Percentiles rank a stretch among this genome's conserved stretches.
Conservation (phyloP, 1,284 basidiomycete genomes). For the Mycosarcoma mackinlayi region DNA sequence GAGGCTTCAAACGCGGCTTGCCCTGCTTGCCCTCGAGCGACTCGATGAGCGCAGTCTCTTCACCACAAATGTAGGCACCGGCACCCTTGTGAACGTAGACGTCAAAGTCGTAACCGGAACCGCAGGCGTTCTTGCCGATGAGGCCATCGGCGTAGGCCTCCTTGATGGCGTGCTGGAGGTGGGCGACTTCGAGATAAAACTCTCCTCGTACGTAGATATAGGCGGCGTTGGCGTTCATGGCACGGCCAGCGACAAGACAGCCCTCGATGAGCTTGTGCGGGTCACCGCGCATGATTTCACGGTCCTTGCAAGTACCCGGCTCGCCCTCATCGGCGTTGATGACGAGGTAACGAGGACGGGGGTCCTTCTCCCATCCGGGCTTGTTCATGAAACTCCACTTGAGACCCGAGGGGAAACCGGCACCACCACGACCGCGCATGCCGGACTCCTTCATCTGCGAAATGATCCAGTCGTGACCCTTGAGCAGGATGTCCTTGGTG, state of each 20-base stretch:
- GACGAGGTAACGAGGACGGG: slow-evolving; percentile 91
- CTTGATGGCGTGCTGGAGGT: slow-evolving; percentile 92
- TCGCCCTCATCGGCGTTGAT: slow-evolving; percentile 99
- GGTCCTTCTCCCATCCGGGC: slow-evolving; percentile 95
- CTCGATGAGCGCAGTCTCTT: slow-evolving; percentile 98
- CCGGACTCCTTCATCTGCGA: slow-evolving; percentile 95
- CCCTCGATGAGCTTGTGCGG: slow-evolving; percentile 98
- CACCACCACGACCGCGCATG: slow-evolving; percentile 93
- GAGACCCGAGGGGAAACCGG: slow-evolving; percentile 94
- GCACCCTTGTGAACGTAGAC: slow-evolving; percentile 97
- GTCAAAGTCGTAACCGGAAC: slow-evolving; percentile 91
- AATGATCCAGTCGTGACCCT: slow-evolving; percentile 98
- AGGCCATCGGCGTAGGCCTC: slow-evolving; percentile 94
- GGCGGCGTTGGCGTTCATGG: slow-evolving; percentile 96
- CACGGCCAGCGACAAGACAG: slow-evolving; percentile 95
- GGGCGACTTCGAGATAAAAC: slow-evolving; percentile 93
- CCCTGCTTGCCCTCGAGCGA: slow-evolving; percentile 96
- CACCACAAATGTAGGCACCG: slow-evolving; percentile 97
- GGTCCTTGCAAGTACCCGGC: slow-evolving; percentile 98
- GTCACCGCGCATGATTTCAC: slow-evolving; percentile 96
- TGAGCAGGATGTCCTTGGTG: slow-evolving; percentile 93
- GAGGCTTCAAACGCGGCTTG: slow-evolving; percentile 97
- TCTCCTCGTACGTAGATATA: slow-evolving; percentile 99
- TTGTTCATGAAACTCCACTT: slow-evolving; percentile 99
- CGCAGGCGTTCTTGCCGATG: slow-evolving; percentile 91